These are phyloP conservation scores for Xylariomycetidae sp. DNA, from an alignment of 2,329 filamentous ascomycete species.

Conservation along the genomic window DNA sequence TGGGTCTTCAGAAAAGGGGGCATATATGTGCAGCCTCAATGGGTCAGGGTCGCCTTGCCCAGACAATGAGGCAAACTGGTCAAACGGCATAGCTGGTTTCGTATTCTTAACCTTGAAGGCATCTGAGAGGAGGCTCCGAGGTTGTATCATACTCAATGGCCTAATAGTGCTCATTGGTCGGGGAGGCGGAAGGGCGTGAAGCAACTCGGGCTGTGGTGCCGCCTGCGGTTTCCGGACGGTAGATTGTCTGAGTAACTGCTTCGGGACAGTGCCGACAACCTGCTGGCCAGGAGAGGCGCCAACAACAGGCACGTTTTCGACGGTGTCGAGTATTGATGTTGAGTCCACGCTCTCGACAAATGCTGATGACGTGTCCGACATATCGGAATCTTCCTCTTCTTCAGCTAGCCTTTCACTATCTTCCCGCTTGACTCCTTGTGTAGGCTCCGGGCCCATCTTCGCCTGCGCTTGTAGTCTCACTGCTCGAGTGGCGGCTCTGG, in stretches of 20 bases:
- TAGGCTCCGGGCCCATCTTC: conserved; percentile 44
- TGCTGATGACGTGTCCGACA: conserved; percentile 58
- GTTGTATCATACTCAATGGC: conserved; percentile 63
- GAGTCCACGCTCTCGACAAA: conserved; percentile 67
- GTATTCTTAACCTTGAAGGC: conserved; percentile 69
- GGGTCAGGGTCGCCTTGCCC: conserved; percentile 76
- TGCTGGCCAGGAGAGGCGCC: conserved; percentile 51
- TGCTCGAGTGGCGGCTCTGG: conserved; percentile 52
- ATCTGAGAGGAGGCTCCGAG: conserved; percentile 66
- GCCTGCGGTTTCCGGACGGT: conserved; percentile 60
- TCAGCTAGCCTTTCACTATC: conserved; percentile 51
- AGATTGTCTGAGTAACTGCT: conserved; percentile 56
- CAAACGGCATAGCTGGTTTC: conserved; percentile 66
- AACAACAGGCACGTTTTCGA: conserved; percentile 54
- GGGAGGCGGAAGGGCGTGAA: conserved; percentile 67
- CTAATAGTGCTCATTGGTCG: conserved; percentile 61
- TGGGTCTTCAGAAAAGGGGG: conserved; percentile 62
- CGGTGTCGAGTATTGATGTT: conserved; percentile 63
- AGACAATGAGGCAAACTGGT: conserved; percentile 70
- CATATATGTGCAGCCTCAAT: conserved; percentile 72
- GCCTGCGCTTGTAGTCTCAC: conserved; percentile 49
- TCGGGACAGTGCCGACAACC: conserved; percentile 60
- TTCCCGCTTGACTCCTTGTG: conserved; percentile 37
- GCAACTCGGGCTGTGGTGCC: conserved; percentile 48
- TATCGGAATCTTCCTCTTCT: conserved; percentile 57